These are phyloP conservation scores for Scheffersomyces lignicola DNA, from an alignment of 1,139 yeast genomes.

Conservation along the genomic window DNA sequence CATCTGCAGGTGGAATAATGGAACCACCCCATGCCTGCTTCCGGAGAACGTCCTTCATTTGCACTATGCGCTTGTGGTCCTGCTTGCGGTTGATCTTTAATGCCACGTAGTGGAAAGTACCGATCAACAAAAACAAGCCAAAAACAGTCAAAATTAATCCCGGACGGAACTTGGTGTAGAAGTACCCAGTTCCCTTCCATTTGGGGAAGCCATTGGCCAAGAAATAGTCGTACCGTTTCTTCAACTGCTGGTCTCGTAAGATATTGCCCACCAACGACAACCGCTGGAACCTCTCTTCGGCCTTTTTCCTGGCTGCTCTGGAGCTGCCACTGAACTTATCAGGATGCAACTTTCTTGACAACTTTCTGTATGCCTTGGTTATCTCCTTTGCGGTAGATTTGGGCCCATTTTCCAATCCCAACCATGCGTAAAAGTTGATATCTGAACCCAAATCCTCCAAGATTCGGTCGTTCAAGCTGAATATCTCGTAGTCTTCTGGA, in stretches of 20 bases:
- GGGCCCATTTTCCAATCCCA: conserved; percentile 52
- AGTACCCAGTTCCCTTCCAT: conserved; percentile 60
- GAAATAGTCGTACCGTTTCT: conserved; percentile 84
- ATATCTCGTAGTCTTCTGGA: conserved; percentile 77
- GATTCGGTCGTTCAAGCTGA: conserved; percentile 68
- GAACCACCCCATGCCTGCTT: conserved; percentile 64
- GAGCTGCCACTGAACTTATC: conserved; percentile 59
- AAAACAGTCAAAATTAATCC: conserved; percentile 54
- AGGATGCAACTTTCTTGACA: conserved; percentile 77
- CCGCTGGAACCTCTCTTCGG: conserved; percentile 67
- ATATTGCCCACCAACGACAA: conserved; percentile 75
- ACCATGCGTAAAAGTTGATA: conserved; percentile 69
- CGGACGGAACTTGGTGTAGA: conserved; percentile 58
- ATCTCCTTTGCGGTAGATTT: conserved; percentile 64
- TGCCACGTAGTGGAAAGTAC: conserved; percentile 60
- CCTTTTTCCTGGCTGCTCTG: conserved; percentile 43
- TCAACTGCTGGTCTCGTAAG: conserved; percentile 58
- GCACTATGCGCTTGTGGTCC: conserved; percentile 57
- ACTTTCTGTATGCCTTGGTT: conserved; percentile 69
- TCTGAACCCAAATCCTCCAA: conserved; percentile 61
- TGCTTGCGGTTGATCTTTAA: conserved; percentile 58
- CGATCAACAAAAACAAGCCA: conserved; percentile 48
- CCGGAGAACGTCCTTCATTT: conserved; percentile 52
- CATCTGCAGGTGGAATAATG: conserved; percentile 45
- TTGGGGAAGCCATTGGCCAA: conserved; percentile 83